phyloP scores from a whole-genome alignment of 148 eudicot species.

The Cornus kousa region DNA sequence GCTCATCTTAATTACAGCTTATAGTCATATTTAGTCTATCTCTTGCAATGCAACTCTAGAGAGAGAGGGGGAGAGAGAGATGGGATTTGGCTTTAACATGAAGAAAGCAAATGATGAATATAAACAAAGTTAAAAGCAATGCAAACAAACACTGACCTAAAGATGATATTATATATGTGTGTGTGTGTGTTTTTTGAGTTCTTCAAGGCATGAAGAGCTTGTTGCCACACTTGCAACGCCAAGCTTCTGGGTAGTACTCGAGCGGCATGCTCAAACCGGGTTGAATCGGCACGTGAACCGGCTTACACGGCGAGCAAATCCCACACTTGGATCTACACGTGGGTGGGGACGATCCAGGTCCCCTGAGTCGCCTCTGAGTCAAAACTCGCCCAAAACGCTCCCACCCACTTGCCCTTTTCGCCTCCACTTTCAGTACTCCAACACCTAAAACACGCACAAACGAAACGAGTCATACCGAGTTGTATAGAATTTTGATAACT shows the following conservation, averaged over 20 bases:
- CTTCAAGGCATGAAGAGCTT: conserved; percentile 69
- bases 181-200: neutral
- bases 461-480: neutral
- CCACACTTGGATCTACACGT: conserved; percentile 70
- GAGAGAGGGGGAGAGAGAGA: neutral
- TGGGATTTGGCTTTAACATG: conserved; percentile 1
- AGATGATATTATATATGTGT: neutral
- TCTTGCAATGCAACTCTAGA: neutral
- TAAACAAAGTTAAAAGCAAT: neutral
- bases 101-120: neutral
- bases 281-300: conserved; percentile 67
- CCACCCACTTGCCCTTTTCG: neutral
- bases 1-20: neutral
- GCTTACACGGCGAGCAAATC: conserved; percentile 60
- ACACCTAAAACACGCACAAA: neutral
- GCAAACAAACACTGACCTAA: neutral
- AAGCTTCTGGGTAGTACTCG: conserved; percentile 90
- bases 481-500: neutral
- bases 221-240: conserved; percentile 82
- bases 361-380: conserved; percentile 32
- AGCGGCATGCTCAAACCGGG: conserved; percentile 57
- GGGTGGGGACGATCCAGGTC: conserved; percentile 83
- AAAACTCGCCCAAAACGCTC: conserved; percentile 14
- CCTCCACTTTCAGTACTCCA: neutral
- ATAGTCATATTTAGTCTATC: neutral